Evolutionary conservation across 768 basidiomycete genomes (phyloP), one percentile per base, ranked within the genome.

Genomic region (Mycena rebaudengoi): DNA sequence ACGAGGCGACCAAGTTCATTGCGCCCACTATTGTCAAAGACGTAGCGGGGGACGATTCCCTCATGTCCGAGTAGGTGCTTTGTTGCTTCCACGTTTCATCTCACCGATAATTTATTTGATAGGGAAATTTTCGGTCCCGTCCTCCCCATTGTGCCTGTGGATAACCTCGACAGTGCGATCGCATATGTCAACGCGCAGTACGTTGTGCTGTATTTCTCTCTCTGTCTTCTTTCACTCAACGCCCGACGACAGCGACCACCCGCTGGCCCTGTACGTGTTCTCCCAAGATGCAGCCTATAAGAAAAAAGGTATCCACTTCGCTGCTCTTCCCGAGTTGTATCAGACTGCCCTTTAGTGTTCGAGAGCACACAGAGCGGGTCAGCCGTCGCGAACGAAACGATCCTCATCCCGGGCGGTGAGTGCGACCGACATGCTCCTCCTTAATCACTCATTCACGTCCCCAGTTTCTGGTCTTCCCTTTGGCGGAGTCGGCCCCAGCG

Each of bases 261-360:
- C 95, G 5, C 83, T 96, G 18, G 85, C 88, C 2, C 75, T 95
- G 10, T 95, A 95, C 69, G 86, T 92, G 33, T 96, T 96, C 76
- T 83, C 91, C 2, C 78, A 85, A 62, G 85, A 89, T 65, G 60
- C 79, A 1, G 75, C 75, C 20, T 81, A 89, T 70, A 91, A 91
- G 76, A 73, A 80, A 23, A 89, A 89, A 75, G 86, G 91, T 88
- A 54, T 26, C 75, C 59, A 21, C 7, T 18, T 14, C 43, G 18
- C 10, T 7, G 55, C 37, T 33, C 33, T 23, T 37, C 23, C 5
- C 14, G 6, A 14, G 25, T 39, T 23, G 30, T 5, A 30, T 12
- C 48, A 26, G 45, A 26, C 23, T 26, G 48, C 29, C 39, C 18
- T 39, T 7, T 58, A 92, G 91, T 95, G 37, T 85, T 89, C 69